phyloP scores from a whole-genome alignment of 1,139 yeast genomes.

The Yamadazyma trypodendri region DNA sequence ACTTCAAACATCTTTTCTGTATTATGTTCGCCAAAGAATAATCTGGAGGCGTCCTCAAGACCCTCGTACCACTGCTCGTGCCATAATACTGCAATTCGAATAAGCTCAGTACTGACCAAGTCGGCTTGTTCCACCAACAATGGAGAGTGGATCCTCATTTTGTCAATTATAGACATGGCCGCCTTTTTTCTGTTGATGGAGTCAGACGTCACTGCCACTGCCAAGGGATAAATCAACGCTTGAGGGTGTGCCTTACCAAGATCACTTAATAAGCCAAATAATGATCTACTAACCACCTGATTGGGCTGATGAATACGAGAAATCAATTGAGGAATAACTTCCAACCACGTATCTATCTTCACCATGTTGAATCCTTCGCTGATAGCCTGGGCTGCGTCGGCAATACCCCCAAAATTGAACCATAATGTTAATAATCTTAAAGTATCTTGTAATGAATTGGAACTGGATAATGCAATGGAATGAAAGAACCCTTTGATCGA shows the following conservation, averaged over 20 bases:
- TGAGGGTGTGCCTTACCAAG: conserved; percentile 96
- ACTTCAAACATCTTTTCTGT: conserved; percentile 93
- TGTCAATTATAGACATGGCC: conserved; percentile 86
- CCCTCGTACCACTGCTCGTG: conserved; percentile 99
- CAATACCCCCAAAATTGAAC: conserved; percentile 93
- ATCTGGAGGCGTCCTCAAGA: conserved; percentile 90
- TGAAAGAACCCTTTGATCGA: conserved; percentile 95
- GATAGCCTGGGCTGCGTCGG: conserved; percentile 90
- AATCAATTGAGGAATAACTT: conserved; percentile 91
- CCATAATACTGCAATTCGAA: conserved; percentile 95
- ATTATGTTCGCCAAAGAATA: conserved; percentile 92
- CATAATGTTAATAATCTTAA: conserved; percentile 85
- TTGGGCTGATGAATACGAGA: conserved; percentile 97
- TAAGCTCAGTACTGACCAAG: conserved; percentile 87
- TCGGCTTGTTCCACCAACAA: conserved; percentile 88
- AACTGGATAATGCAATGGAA: conserved; percentile 82
- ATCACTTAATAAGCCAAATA: conserved; percentile 79
- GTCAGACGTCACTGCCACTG: conserved; percentile 95
- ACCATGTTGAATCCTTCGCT: conserved; percentile 89
- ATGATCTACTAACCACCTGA: conserved; percentile 74
- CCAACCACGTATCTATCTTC: conserved; percentile 90
- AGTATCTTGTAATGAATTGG: conserved; percentile 91
- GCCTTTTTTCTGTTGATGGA: conserved; percentile 87
- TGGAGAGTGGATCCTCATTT: conserved; percentile 87
- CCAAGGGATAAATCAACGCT: conserved; percentile 90